A percentile compares a stretch with the other conserved stretches of the same genome.
Conservation (phyloP, 2,329 filamentous ascomycete genomes). For the Trematosphaeria pertusa region DNA sequence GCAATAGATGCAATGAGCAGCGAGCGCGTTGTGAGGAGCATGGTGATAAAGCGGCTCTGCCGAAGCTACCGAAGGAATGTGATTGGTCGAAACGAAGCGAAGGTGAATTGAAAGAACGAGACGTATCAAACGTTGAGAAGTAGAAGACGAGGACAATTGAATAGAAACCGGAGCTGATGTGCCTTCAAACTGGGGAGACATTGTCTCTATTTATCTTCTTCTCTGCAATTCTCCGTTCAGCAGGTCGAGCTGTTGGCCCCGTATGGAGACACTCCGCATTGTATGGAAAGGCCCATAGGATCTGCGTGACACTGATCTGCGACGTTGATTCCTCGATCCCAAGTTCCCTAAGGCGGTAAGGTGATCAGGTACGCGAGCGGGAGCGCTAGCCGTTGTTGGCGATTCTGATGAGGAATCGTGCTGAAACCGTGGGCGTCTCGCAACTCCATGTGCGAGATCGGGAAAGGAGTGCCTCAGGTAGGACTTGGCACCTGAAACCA, state of each 20-base stretch:
- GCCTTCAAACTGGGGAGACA: not conserved
- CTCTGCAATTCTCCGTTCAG: no score
- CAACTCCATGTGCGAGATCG: not conserved
- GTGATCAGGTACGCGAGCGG: not conserved
- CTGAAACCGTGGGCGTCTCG: not conserved
- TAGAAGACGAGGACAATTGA: not conserved
- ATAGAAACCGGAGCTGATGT: not conserved
- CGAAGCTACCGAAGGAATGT: not conserved
- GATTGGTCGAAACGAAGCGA: not conserved
- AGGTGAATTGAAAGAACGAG: not conserved
- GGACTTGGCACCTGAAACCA: no score
- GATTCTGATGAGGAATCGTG: conserved; percentile 1
- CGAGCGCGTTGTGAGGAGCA: conserved; percentile 6
- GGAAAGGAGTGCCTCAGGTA: no score
- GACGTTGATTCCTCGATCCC: not conserved
- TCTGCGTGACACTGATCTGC: not conserved
- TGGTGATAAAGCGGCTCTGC: not conserved
- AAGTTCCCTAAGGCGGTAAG: not conserved
- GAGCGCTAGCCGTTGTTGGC: not conserved
- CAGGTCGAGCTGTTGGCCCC: not conserved
- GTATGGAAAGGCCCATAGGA: not conserved
- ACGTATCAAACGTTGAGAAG: not conserved
- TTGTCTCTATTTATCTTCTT: not conserved
- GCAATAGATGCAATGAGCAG: not conserved
- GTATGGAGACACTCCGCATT: not conserved